phyloP scores from a whole-genome alignment of 305 asterid genomes.

The Solanum hybrid region DNA sequence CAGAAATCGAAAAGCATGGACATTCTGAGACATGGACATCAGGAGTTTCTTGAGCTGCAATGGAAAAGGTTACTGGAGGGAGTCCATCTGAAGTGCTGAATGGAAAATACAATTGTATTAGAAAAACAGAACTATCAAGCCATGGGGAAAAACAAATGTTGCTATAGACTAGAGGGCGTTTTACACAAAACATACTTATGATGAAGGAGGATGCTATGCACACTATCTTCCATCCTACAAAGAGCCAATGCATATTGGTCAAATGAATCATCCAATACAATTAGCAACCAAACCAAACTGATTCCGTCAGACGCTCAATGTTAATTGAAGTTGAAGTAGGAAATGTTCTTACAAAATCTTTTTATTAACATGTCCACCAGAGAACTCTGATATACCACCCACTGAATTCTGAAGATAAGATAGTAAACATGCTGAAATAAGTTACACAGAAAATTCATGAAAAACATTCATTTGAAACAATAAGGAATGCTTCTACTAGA shows the following conservation, averaged over 20 bases:
- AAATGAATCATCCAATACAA: background rate
- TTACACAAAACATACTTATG: constrained; percentile 51
- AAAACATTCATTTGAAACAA: background rate
- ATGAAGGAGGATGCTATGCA: constrained; percentile 68
- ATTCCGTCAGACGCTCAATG: background rate
- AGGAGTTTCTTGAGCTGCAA: constrained; percentile 71
- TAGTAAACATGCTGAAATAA: constrained; percentile 2
- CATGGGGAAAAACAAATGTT: background rate
- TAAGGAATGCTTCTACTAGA: background rate
- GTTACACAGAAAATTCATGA: background rate
- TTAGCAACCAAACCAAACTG: background rate
- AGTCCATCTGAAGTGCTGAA: constrained; percentile 64
- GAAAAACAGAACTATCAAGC: background rate
- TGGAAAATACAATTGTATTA: background rate
- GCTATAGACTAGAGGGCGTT: background rate
- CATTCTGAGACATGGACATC: constrained; percentile 72
- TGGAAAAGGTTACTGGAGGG: constrained; percentile 69
- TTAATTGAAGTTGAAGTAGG: background rate
- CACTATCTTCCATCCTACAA: constrained; percentile 50
- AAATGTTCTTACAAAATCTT: constrained; percentile 42
- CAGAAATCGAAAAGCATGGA: constrained; percentile 71
- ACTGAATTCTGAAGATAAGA: constrained; percentile 64
- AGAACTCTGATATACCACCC: constrained; percentile 83
- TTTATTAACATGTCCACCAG: constrained; percentile 77
- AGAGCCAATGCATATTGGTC: background rate